Evolutionary conservation across 768 basidiomycete genomes (phyloP), one percentile per base, ranked within the genome.

Genomic region (Mycena metata): DNA sequence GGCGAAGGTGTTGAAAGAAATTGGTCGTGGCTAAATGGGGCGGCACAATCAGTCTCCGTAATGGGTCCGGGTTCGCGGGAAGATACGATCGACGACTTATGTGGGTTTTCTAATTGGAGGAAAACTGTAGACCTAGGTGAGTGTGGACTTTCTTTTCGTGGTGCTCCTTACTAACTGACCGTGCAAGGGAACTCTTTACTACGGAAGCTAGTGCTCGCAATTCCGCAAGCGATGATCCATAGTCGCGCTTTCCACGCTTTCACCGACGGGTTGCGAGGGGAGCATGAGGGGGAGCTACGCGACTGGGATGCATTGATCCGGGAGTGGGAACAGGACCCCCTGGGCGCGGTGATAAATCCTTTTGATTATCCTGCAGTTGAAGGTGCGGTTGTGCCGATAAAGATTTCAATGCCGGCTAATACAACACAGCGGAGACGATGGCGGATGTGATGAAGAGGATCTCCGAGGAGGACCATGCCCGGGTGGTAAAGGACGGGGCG

Each of bases 1-100:
- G 75, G 75, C 1, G 75, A 76, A 43, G 72, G 59, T 2, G 63
- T 72, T 1, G 75, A 76, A 35, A 10, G 73, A 0, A 54, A 62
- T n/a, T 75, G 73, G 74, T 41, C 70, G 5, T 54, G 56, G 59
- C 46, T 63, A 21, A 75, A 75, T 46, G 45, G 59, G 51, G 52
- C 54, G 12, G 69, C 60, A 7, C 46, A 47, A 10, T 71, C 63
- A 19, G 59, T 65, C 0, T 59, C 67, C n/a, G 70, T 74, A n/a
- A 74, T 74, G 73, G 60, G 46, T 21, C 62, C 58, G 1, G 70
- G 70, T 2, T 49, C 55, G 2, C 58, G 70, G 1, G 35, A 60
- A 5, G 73, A 74, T n/a, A 60, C 70, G 0, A 56, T 74, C 12
- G 63, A 74, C 47, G 73, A 74, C 35, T 58, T 56, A 24, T 64